Conservation (phyloP, 495 filamentous ascomycete species). For the Penicillium goetzii region DNA sequence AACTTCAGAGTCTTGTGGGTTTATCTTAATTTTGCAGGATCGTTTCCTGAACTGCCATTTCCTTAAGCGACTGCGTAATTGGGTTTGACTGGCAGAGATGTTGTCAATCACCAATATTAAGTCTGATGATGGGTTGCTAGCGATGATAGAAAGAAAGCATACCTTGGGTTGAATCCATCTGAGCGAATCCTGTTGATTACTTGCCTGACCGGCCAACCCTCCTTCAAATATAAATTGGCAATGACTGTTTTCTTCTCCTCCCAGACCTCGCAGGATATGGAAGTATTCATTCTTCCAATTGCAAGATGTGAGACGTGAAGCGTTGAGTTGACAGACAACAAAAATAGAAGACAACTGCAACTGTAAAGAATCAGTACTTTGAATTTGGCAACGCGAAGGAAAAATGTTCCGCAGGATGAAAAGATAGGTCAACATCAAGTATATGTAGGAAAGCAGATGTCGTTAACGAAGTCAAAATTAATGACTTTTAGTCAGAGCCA, state of each 20-base stretch:
- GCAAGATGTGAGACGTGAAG: neutral
- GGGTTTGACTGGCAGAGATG: conserved; percentile 43
- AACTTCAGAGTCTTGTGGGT: conserved; percentile 29
- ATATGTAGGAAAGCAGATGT: too few species aligned
- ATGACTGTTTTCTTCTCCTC: conserved; percentile 54
- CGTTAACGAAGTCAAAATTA: too few species aligned
- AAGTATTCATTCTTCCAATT: conserved; percentile 45
- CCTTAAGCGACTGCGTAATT: conserved; percentile 51
- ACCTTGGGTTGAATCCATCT: conserved; percentile 55
- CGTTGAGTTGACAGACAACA: neutral
- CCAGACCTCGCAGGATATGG: conserved; percentile 54
- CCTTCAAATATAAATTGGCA: conserved; percentile 51
- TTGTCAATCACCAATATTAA: neutral
- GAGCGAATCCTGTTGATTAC: conserved; percentile 55
- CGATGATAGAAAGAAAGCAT: neutral
- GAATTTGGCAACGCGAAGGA: too few species aligned
- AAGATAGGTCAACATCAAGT: too few species aligned
- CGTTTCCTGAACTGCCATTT: conserved; percentile 56
- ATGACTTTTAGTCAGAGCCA: too few species aligned
- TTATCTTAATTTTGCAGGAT: conserved; percentile 54
- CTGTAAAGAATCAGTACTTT: too few species aligned
- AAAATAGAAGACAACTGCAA: neutral
- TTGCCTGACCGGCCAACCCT: conserved; percentile 54
- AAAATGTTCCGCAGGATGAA: too few species aligned
- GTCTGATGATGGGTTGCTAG: neutral